A percentile compares a stretch with the other conserved stretches of the same genome.
Evolutionary conservation across 2,329 filamentous ascomycete species (phyloP).

Genomic region (Fusarium oxysporum): DNA sequence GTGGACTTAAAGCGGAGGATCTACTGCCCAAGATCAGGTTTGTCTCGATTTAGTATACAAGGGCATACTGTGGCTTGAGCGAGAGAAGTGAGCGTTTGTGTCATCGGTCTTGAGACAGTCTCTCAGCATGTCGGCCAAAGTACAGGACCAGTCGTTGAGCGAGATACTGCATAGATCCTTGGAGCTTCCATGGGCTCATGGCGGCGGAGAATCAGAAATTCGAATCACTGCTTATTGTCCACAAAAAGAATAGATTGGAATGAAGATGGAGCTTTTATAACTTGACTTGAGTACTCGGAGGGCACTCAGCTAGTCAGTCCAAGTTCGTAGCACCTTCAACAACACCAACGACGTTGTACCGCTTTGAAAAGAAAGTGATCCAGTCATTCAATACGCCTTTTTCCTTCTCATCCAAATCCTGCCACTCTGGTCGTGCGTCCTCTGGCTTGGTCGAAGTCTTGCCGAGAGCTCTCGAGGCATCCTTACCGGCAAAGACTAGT

Average conservation of each 20-base stretch:
- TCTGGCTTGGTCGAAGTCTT: conserved; percentile 87
- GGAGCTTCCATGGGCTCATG: conserved; percentile 21
- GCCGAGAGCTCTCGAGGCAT: conserved; percentile 91
- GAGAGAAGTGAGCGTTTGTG: background rate
- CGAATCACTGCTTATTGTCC: background rate
- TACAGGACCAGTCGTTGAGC: background rate
- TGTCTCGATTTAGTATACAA: background rate
- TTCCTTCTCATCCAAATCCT: conserved; percentile 85
- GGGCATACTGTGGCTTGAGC: background rate
- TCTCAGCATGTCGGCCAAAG: background rate
- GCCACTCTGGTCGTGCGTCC: conserved; percentile 86
- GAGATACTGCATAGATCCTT: background rate
- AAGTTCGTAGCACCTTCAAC: conserved; percentile 71
- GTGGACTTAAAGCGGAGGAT: background rate
- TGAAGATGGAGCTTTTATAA: conserved; percentile 27
- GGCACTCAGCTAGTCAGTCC: conserved; percentile 50
- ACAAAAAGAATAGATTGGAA: background rate
- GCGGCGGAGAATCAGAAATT: conserved; percentile 36
- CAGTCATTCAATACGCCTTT: conserved; percentile 89
- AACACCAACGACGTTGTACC: conserved; percentile 88
- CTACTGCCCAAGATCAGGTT: background rate
- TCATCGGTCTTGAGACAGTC: background rate
- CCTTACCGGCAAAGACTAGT: conserved; percentile 93
- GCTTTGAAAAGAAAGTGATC: conserved; percentile 95
- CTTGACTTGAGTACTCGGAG: conserved; percentile 35